Conservation (phyloP, 257 asterid species). For the Misopates orontium region DNA sequence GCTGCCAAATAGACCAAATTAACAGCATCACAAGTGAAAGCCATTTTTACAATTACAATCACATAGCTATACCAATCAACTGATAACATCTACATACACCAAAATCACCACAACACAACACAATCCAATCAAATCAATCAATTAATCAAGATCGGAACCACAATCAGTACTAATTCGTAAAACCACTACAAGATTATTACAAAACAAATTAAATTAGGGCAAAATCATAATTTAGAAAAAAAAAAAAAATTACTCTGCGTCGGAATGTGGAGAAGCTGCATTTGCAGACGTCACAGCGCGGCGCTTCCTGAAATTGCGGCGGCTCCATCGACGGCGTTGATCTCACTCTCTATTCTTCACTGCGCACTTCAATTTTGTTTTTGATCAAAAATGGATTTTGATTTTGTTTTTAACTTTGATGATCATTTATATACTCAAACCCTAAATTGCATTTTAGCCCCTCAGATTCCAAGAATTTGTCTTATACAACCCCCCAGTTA, state of each 20-base stretch:
- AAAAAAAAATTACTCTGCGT: conserved; percentile 68
- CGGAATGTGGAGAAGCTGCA: conserved; percentile 96
- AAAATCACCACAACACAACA: neutral
- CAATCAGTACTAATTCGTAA: neutral
- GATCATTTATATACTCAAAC: no score
- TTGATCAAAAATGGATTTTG: neutral
- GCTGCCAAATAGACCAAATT: no score
- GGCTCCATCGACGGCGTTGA: conserved; percentile 64
- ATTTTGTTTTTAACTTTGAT: neutral
- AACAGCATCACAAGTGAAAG: neutral
- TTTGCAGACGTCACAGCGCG: conserved; percentile 93
- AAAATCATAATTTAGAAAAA: neutral
- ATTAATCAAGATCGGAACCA: neutral
- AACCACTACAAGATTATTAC: no score
- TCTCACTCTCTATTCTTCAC: conserved; percentile 20
- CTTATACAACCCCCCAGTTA: no score
- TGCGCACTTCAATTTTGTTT: conserved; percentile 18
- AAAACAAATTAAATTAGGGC: neutral
- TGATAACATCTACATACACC: conserved; percentile 19
- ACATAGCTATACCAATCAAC: neutral
- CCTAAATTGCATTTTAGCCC: no score
- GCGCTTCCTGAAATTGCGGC: conserved; percentile 79
- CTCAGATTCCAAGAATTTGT: no score
- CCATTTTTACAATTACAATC: neutral
- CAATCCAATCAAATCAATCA: conserved; percentile 27